These are phyloP conservation scores for Fraxinus floribunda DNA, from an alignment of 305 asterid genomes.

Conservation along the genomic window DNA sequence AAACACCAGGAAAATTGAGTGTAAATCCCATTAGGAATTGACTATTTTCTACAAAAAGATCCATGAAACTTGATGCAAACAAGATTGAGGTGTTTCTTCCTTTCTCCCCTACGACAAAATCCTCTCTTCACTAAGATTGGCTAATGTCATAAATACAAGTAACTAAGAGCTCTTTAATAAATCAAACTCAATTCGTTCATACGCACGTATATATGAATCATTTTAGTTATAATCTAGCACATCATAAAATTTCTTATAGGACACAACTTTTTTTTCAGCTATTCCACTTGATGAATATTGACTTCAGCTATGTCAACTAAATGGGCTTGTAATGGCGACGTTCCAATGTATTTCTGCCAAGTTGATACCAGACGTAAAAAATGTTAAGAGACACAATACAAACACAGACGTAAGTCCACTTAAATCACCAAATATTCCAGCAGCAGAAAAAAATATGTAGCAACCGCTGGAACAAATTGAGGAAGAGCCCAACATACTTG, in stretches of 20 bases:
- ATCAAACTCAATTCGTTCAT: background rate
- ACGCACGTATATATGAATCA: background rate
- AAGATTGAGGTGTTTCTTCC: background rate
- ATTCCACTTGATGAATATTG: background rate
- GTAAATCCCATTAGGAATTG: background rate
- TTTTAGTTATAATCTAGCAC: background rate
- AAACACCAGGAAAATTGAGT: background rate
- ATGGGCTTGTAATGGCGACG: background rate
- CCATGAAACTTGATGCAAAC: background rate
- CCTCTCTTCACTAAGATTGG: background rate
- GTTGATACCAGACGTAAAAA: background rate
- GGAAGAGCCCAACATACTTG: constrained; percentile 52
- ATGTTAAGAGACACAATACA: background rate
- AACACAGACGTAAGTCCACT: background rate
- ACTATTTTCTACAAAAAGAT: background rate
- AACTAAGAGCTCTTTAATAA: background rate
- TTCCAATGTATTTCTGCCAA: background rate
- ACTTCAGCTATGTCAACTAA: background rate
- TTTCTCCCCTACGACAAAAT: background rate
- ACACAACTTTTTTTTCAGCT: background rate
- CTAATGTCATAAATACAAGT: background rate
- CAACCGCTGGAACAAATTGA: background rate
- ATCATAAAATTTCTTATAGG: background rate
- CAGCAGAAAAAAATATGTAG: background rate
- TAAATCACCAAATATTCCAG: background rate